Conservation (phyloP, 495 filamentous ascomycete genomes). For the Barbatosphaeria neglecta region DNA sequence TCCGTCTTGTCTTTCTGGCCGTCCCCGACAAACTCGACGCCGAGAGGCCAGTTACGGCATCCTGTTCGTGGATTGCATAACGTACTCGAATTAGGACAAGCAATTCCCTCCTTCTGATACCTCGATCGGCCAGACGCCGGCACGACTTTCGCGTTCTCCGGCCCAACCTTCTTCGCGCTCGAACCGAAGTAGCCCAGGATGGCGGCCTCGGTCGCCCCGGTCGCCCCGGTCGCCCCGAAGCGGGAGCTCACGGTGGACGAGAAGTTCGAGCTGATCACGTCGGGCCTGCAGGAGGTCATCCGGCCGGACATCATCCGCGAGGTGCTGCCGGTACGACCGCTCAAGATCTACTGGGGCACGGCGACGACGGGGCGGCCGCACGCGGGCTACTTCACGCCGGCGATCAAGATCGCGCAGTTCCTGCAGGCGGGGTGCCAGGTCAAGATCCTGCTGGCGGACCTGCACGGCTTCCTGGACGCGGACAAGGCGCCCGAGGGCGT, state of each 20-base stretch:
- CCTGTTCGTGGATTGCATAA: no score
- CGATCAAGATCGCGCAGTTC: conserved; percentile 82
- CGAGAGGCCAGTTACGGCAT: no score
- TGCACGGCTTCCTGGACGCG: conserved; percentile 72
- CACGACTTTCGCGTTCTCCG: no score
- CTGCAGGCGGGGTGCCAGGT: conserved; percentile 75
- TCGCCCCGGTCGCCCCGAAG: background rate
- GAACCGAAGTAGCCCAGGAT: background rate
- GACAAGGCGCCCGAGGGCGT: conserved; percentile 80
- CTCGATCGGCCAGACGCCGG: no score
- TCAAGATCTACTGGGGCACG: conserved; percentile 34
- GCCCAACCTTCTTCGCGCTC: no score
- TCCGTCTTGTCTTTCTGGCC: no score
- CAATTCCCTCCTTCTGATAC: no score
- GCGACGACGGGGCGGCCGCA: conserved; percentile 75
- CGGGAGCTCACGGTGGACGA: background rate
- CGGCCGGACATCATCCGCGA: background rate
- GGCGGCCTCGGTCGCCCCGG: no score
- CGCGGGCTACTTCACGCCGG: conserved; percentile 73
- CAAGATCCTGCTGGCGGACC: conserved; percentile 69
- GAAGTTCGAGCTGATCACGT: background rate
- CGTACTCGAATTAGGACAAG: no score
- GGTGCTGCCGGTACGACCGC: background rate
- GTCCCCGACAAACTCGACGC: no score
- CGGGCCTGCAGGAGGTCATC: background rate